phyloP scores from a whole-genome alignment of 2,329 filamentous ascomycete species.

The Neurospora sp. region DNA sequence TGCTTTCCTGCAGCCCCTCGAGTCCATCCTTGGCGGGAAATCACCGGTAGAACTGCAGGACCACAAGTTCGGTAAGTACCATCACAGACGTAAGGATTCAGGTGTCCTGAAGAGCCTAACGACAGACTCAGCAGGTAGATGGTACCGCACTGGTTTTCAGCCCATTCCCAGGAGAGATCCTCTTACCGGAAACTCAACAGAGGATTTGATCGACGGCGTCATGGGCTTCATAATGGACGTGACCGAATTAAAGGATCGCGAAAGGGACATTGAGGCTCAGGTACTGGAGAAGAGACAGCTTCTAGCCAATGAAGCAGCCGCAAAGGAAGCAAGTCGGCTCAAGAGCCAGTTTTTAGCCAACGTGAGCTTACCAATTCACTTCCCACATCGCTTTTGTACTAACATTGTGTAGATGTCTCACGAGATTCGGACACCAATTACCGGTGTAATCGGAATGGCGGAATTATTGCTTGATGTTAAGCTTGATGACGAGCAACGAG shows the following conservation, averaged over 20 bases:
- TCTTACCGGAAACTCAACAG: conserved; percentile 37
- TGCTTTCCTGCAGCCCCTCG: conserved; percentile 48
- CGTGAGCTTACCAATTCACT: conserved; percentile 18
- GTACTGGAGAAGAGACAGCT: conserved; percentile 61
- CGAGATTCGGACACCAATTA: conserved; percentile 69
- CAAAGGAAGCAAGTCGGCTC: conserved; percentile 69
- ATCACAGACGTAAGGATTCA: not conserved
- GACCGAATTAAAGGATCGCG: conserved; percentile 59
- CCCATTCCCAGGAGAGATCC: conserved; percentile 52
- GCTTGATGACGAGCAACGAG: conserved; percentile 59
- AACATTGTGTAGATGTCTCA: conserved; percentile 53
- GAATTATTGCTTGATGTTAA: conserved; percentile 62
- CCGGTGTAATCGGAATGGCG: conserved; percentile 71
- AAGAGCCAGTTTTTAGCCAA: conserved; percentile 75
- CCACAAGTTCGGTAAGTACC: conserved; percentile 41
- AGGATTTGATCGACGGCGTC: conserved; percentile 55
- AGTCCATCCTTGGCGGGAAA: conserved; percentile 54
- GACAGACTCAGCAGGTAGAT: conserved; percentile 41
- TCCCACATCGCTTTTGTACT: not conserved
- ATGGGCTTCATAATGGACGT: conserved; percentile 76
- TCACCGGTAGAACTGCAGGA: conserved; percentile 53
- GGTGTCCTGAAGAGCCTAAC: conserved; percentile 11
- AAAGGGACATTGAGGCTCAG: conserved; percentile 52
- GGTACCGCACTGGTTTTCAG: conserved; percentile 63
- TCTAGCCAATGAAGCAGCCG: conserved; percentile 65